Conservation (phyloP, 2,329 filamentous ascomycete genomes). For the Stachybotrys echinatus region DNA sequence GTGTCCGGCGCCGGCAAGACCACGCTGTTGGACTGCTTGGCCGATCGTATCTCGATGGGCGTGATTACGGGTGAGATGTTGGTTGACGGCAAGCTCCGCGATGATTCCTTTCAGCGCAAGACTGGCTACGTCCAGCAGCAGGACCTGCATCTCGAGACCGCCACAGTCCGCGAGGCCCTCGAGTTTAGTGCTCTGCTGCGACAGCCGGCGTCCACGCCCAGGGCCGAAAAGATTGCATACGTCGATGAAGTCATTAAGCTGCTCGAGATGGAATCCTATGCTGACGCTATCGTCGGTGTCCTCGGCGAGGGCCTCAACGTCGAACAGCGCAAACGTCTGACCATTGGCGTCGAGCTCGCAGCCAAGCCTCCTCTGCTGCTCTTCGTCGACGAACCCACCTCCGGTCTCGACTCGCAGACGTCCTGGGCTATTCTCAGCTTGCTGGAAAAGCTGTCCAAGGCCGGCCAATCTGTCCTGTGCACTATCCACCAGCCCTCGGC, state of each 20-base stretch:
- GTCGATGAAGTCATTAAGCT: slow-evolving; percentile 50
- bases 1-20: slow-evolving; percentile 51
- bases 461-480: slow-evolving; percentile 43
- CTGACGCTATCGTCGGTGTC: slow-evolving; percentile 46
- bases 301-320: slow-evolving; percentile 39
- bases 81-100: slow-evolving; percentile 61
- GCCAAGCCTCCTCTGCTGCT: slow-evolving; percentile 41
- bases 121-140: slow-evolving; percentile 68
- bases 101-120: slow-evolving; percentile 65
- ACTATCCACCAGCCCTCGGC: slow-evolving; percentile 47
- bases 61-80: slow-evolving; percentile 66
- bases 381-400: slow-evolving; percentile 49
- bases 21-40: slow-evolving; percentile 58
- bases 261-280: slow-evolving; percentile 50
- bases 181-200: slow-evolving; percentile 36
- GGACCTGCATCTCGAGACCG: slow-evolving; percentile 40
- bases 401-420: slow-evolving; percentile 53
- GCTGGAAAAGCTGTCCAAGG: slow-evolving; percentile 56
- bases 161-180: slow-evolving; percentile 42
- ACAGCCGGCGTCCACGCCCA: slow-evolving; percentile 36
- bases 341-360: slow-evolving; percentile 42
- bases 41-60: slow-evolving; percentile 67
- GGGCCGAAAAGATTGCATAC: slow-evolving; percentile 44
- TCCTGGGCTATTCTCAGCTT: slow-evolving; percentile 70
- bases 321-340: slow-evolving; percentile 46